Evolutionary conservation across 73 alveolate species (phyloP).

Genomic region (Paramecium pentaurelia): DNA sequence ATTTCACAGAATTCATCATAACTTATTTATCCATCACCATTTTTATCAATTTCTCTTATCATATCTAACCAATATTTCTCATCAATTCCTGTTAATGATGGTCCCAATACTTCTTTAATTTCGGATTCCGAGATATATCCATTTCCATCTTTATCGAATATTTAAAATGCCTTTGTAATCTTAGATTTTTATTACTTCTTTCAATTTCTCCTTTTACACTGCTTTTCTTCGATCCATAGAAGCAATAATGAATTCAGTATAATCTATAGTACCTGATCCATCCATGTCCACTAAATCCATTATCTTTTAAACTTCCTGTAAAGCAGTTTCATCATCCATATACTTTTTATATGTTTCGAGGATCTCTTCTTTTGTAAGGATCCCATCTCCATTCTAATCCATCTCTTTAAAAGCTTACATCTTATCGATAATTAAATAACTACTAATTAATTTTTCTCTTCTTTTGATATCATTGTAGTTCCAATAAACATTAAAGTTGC

Average conservation of each 20-base stretch:
- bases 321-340: slow-evolving; percentile 68
- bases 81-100: slow-evolving; percentile 51
- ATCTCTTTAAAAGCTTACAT: slow-evolving; percentile 51
- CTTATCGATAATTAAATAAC: background rate
- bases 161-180: slow-evolving; percentile 20
- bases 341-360: slow-evolving; percentile 68
- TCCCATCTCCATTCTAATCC: slow-evolving; percentile 77
- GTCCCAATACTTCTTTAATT: slow-evolving; percentile 58
- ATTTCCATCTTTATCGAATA: slow-evolving; percentile 65
- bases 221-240: slow-evolving; percentile 66
- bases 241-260: slow-evolving; percentile 71
- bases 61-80: slow-evolving; percentile 57
- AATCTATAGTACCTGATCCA: slow-evolving; percentile 74
- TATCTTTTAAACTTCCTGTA: slow-evolving; percentile 66
- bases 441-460: slow-evolving; percentile 58
- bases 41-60: slow-evolving; percentile 76
- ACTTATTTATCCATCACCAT: slow-evolving; percentile 84
- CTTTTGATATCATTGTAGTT: slow-evolving; percentile 49
- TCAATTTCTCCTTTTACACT: slow-evolving; percentile 58
- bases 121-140: slow-evolving; percentile 63
- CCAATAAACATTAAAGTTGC: slow-evolving; percentile 59
- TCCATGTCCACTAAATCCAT: slow-evolving; percentile 70
- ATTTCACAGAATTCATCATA: slow-evolving; percentile 78
- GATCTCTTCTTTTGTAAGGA: slow-evolving; percentile 68
- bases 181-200: background rate